Conservation (phyloP, 177 flowering plant genomes). For the Telopea speciosissima region DNA sequence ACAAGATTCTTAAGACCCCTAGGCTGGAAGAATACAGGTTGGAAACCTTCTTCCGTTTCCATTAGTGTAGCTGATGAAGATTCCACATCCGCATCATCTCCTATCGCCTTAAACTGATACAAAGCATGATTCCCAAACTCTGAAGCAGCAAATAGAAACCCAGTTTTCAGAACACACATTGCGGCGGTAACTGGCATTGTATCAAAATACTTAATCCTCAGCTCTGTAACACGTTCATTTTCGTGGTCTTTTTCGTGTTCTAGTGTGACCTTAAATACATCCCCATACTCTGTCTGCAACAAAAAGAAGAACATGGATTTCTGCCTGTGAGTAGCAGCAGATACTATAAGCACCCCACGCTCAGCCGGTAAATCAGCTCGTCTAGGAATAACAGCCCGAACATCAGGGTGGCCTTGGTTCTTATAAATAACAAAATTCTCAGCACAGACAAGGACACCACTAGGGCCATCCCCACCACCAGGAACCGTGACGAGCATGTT, state of each 20-base stretch:
- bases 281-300: conserved; percentile 96
- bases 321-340: conserved; percentile 90
- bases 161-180: conserved; percentile 84
- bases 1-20: conserved; percentile 86
- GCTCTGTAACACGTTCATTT: conserved; percentile 60
- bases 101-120: conserved; percentile 94
- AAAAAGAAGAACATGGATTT: conserved; percentile 91
- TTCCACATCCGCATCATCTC: conserved; percentile 91
- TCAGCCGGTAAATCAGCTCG: conserved; percentile 88
- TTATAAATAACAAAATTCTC: conserved; percentile 98
- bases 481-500: conserved; percentile 98
- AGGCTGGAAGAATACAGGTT: conserved; percentile 95
- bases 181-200: conserved; percentile 86
- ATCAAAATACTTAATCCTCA: conserved; percentile 96
- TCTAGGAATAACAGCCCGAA: conserved; percentile 93
- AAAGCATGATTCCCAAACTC: conserved; percentile 97
- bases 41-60: conserved; percentile 98
- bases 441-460: conserved; percentile 96
- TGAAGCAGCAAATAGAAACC: conserved; percentile 93
- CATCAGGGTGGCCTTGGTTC: conserved; percentile 96
- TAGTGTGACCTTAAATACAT: conserved; percentile 87
- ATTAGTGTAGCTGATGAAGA: conserved; percentile 80
- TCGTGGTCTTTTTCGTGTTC: conserved; percentile 39
- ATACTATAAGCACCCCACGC: conserved; percentile 90
- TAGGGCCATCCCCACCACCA: conserved; percentile 98